Base-by-base conservation (phyloP, 1,284 basidiomycete genomes). In the Melampsora larici-populina region DNA sequence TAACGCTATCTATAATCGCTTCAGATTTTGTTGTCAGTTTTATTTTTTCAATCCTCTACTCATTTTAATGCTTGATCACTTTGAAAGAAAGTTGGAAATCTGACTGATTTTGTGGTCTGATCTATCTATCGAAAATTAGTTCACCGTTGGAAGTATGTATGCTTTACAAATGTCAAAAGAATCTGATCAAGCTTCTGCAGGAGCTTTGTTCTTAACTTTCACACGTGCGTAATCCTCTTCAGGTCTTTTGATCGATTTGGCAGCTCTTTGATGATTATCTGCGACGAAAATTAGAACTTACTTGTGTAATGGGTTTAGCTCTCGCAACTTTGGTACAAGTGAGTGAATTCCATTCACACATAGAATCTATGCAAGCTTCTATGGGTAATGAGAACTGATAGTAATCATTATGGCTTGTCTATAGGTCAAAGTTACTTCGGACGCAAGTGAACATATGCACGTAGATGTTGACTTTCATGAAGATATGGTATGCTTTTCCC, bases 171-270 rank as follows among this genome's bases (percentile, higher is more conserved):
- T 74, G 17, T 74, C 72, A 15, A 74, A 49, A 17, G 31, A 65
- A 55, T 74, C 72, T 15, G 72, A 74, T 48, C 72, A 74, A 66
- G 72, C 72, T 40, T 62, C 66, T 21, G 66, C 72, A 9, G 72
- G 72, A 18, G 72, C 63, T n/a, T 21, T 74, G 13, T 74, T 74
- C 36, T 51, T 66, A 26, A 74, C 72, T 1, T 74, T 74, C 49
- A 48, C 72, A 13, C 72, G 40, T 43, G 13, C 11, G 40, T 7
- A 13, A 7, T 13, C 11, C 40, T 43, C 40, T 43, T 43, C 11
- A 43, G 11, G 5, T 13, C 5, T 13, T 7, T 13, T 43, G 5
- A 43, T 43, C 13, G 40, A 43, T 43, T 43, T 43, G 40, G 5
- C 40, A 7, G 11, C 13, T 43, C 40, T 43, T 13, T 43, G 40